A percentile compares a stretch with the other conserved stretches of the same genome.
These are phyloP conservation scores for Geotrichum histeridarum DNA, from an alignment of 1,139 yeast genomes.

Conservation along the genomic window DNA sequence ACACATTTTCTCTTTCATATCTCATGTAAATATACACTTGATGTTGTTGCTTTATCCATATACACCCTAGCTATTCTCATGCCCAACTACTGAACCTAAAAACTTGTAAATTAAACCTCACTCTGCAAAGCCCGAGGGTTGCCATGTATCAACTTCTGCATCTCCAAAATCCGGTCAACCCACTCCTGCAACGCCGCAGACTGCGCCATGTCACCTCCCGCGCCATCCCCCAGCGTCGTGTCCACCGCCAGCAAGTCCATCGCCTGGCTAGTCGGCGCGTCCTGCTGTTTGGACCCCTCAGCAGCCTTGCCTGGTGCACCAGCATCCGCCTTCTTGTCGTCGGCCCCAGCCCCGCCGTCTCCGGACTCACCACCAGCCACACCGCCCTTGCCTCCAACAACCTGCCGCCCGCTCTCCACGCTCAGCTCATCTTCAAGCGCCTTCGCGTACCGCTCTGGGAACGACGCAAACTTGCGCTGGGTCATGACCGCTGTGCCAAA, in stretches of 20 bases:
- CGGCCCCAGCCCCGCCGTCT: not conserved
- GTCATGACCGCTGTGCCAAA: not conserved
- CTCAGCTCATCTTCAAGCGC: constrained; percentile 10
- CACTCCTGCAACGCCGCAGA: constrained; percentile 6
- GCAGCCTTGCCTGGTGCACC: too few relatives aligned
- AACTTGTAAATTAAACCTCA: not conserved
- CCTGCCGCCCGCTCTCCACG: constrained; percentile 5
- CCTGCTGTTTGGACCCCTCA: too few relatives aligned
- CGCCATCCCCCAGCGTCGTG: not conserved
- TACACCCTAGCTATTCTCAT: too few relatives aligned
- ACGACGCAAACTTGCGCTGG: not conserved
- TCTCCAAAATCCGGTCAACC: not conserved
- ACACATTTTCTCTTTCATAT: too few relatives aligned
- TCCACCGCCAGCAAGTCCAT: constrained; percentile 1
- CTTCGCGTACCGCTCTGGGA: constrained; percentile 9
- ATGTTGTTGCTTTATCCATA: not conserved
- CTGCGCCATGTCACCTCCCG: not conserved
- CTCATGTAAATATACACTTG: too few relatives aligned
- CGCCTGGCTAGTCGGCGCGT: not conserved
- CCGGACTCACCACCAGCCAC: not conserved
- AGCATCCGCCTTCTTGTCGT: not conserved
- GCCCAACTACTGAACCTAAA: not conserved
- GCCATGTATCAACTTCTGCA: not conserved
- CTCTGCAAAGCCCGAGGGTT: not conserved
- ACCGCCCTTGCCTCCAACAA: not conserved